Conservation (phyloP, 2,329 filamentous ascomycete species). For the Stagonosporopsis rhizophila region DNA sequence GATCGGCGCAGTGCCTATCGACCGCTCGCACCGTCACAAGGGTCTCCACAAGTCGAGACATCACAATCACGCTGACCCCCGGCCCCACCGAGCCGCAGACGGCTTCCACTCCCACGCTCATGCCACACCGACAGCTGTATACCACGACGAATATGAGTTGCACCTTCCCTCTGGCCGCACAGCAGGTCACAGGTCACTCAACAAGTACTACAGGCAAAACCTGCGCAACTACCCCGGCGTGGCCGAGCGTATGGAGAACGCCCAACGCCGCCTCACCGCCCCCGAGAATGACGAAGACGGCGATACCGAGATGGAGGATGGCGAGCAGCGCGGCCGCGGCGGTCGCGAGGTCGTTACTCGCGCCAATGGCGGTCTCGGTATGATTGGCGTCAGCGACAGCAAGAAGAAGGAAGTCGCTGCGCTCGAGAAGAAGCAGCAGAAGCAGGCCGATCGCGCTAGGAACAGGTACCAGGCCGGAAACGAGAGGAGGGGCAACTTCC, state of each 20-base stretch:
- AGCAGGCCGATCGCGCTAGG: slow-evolving; percentile 67
- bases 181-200: slow-evolving; percentile 87
- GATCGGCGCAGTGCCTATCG: slow-evolving; percentile 78
- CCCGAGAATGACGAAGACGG: slow-evolving; percentile 51
- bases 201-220: slow-evolving; percentile 92
- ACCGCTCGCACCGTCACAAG: slow-evolving; percentile 75
- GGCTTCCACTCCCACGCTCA: slow-evolving; percentile 86
- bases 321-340: slow-evolving; percentile 41
- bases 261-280: slow-evolving; percentile 69
- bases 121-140: slow-evolving; percentile 74
- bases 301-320: slow-evolving; percentile 32
- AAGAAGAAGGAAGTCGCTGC: slow-evolving; percentile 74
- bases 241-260: slow-evolving; percentile 74
- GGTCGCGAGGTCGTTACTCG: slow-evolving; percentile 62
- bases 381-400: slow-evolving; percentile 77
- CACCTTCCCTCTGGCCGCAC: slow-evolving; percentile 89
- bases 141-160: slow-evolving; percentile 91
- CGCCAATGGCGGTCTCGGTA: slow-evolving; percentile 75
- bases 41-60: slow-evolving; percentile 76
- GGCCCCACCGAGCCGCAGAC: slow-evolving; percentile 75
- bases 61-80: slow-evolving; percentile 74
- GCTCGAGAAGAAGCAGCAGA: slow-evolving; percentile 73
- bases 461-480: slow-evolving; percentile 70
- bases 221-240: slow-evolving; percentile 81
- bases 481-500: slow-evolving; percentile 77